Evolutionary conservation across 2,329 filamentous ascomycete species (phyloP).

Genomic region (Juglanconis oblonga): DNA sequence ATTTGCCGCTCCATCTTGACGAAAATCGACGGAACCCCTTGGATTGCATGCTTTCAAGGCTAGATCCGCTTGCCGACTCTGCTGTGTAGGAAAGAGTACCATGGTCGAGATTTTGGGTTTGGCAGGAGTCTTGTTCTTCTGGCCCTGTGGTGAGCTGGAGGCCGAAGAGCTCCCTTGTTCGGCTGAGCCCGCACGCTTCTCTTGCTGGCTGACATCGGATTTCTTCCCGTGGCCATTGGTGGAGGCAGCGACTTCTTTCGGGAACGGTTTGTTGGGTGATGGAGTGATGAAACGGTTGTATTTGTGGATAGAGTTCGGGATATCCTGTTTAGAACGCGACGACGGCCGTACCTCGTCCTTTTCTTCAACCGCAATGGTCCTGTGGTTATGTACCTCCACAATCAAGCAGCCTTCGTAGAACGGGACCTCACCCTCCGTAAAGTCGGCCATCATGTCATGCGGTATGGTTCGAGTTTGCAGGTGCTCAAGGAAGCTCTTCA

Average conservation of each 20-base stretch:
- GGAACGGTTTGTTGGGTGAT: conserved; percentile 78
- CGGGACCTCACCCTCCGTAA: conserved; percentile 66
- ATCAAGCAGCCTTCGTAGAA: conserved; percentile 97
- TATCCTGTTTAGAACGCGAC: conserved; percentile 54
- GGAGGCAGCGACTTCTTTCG: conserved; percentile 44
- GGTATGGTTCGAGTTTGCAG: conserved; percentile 74
- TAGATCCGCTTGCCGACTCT: conserved; percentile 73
- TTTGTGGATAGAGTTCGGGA: conserved; percentile 85
- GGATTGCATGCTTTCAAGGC: conserved; percentile 73
- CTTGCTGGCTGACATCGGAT: conserved; percentile 33
- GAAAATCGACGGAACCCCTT: conserved; percentile 39
- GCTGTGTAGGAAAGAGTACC: conserved; percentile 80
- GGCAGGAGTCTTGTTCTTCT: conserved; percentile 41
- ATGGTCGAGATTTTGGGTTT: conserved; percentile 71
- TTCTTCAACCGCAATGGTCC: conserved; percentile 60
- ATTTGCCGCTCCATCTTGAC: conserved; percentile 27
- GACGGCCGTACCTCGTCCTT: conserved; percentile 52
- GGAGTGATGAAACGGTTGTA: conserved; percentile 88
- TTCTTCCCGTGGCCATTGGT: conserved; percentile 24
- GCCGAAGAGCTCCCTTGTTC: conserved; percentile 60
- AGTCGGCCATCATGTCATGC: conserved; percentile 81
- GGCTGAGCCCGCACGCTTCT: conserved; percentile 39
- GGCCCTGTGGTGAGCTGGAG: conserved; percentile 46
- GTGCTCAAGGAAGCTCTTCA: conserved; percentile 78
- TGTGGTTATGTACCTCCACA: conserved; percentile 89